phyloP scores from a whole-genome alignment of 768 basidiomycete species.

The Suillus subaureus region DNA sequence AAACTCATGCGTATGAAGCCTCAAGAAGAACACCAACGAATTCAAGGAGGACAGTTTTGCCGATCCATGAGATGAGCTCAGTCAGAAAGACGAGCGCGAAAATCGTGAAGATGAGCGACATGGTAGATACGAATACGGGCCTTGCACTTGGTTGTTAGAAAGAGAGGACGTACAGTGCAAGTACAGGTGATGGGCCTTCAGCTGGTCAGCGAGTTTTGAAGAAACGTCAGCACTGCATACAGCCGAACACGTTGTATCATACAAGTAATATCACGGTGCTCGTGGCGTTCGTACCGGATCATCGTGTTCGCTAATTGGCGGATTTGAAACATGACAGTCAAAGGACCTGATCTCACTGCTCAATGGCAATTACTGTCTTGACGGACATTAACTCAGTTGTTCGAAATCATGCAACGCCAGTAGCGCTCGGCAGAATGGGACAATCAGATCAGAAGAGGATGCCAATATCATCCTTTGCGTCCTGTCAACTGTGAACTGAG shows the following conservation, averaged over 20 bases:
- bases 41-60: constrained; percentile 81
- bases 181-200: constrained; percentile 2
- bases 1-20: constrained; percentile 10
- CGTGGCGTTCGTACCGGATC: not conserved
- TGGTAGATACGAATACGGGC: constrained; percentile 27
- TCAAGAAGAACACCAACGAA: constrained; percentile 52
- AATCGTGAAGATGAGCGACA: constrained; percentile 83
- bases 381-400: not conserved
- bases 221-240: constrained; percentile 3
- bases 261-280: not conserved
- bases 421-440: not conserved
- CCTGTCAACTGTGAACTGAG: not conserved
- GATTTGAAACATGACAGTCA: not conserved
- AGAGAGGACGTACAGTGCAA: not conserved
- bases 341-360: not conserved
- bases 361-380: not conserved
- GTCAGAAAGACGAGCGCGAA: constrained; percentile 82
- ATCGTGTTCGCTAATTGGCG: not conserved
- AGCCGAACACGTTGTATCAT: constrained; percentile 5
- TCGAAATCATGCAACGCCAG: not conserved
- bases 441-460: not conserved
- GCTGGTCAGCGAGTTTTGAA: constrained; percentile 1
- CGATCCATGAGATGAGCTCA: constrained; percentile 87
- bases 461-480: not conserved
- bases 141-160: no score